A percentile compares a stretch with the other conserved stretches of the same genome.
These are phyloP conservation scores for Laburnicola sp. DNA, from an alignment of 2,329 filamentous ascomycete species.

Conservation along the genomic window DNA sequence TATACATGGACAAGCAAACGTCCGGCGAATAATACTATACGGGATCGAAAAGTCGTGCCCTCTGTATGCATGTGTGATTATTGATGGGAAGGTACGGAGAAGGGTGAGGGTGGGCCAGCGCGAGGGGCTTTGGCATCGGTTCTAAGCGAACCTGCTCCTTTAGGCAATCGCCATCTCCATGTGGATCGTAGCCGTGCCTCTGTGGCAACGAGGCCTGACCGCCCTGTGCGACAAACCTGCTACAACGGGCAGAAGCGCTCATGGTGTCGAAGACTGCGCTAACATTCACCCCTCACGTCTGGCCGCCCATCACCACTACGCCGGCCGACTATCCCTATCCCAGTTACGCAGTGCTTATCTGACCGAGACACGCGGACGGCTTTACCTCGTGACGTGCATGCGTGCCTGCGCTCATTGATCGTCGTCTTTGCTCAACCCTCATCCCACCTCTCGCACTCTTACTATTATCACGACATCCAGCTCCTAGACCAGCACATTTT, in stretches of 20 bases:
- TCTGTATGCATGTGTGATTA: too few species aligned
- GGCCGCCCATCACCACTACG: background rate
- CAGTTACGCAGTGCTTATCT: constrained; percentile 8
- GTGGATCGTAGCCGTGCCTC: constrained; percentile 7
- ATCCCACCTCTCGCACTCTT: constrained; percentile 4
- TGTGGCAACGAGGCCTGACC: constrained; percentile 6
- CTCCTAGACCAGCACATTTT: background rate
- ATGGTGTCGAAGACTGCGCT: constrained; percentile 5
- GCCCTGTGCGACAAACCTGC: constrained; percentile 2
- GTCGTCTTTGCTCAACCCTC: background rate
- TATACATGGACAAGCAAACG: too few species aligned
- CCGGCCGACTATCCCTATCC: constrained; percentile 8
- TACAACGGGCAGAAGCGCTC: constrained; percentile 1
- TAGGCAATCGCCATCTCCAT: background rate
- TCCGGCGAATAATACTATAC: too few species aligned
- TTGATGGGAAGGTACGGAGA: background rate
- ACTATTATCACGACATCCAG: constrained; percentile 1
- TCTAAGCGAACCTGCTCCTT: constrained; percentile 8
- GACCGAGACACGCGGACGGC: constrained; percentile 10
- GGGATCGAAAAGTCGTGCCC: too few species aligned
- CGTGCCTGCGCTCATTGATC: constrained; percentile 1
- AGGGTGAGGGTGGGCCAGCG: too few species aligned
- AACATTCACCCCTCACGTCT: constrained; percentile 8
- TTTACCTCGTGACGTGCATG: constrained; percentile 6
- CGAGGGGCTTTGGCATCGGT: too few species aligned